Base-by-base conservation (phyloP, 495 filamentous ascomycete species). In the Penicillium longicatenatum region DNA sequence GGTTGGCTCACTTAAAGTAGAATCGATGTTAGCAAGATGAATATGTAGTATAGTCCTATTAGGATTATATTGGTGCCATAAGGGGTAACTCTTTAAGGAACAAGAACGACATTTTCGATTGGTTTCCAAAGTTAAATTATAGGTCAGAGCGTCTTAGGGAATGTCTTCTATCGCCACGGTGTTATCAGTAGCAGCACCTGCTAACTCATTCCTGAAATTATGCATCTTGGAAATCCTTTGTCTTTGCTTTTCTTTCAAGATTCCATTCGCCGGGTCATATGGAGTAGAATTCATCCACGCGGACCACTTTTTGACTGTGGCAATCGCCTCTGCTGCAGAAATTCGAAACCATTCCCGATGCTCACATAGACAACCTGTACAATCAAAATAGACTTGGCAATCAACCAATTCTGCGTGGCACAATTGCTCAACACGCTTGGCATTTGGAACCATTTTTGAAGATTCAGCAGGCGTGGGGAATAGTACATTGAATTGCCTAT, bases 381-480 rank as follows among this genome's bases (percentile, higher is more conserved):
- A 55, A 47, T 55, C 14, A 47, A 55, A 22, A 37, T 8, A 21
- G 0, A 39, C 52, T 35, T 47, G 26, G 29, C 41, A 26, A 47
- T 55, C 16, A 20, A 20, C 30, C 43, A 55, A 47, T 35, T 55
- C 52, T 16, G 52, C 52, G 31, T 55, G 52, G 21, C 52, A 55
- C 31, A 55, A 55, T 26, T 55, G 17, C 42, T 55, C 52, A 37
- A 55, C 52, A 14, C 42, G 52, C 7, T 11, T 10, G 29, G 52
- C 52, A 47, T 55, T 55, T 33, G 52, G 52, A 55, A 55, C 30
- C 5, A 47, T 16, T 12, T n/a, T 17, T 11, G 52, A 22, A 17
- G 11, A 12, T 1, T 19, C 21, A 55, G 43, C 9, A 21, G 52
- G 42, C 19, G 20, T 20, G 2, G 52, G 52, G 42, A 47, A 55